Base-by-base conservation (phyloP, 352 stramenopile species). In the Globisporangium iwayamae region DNA sequence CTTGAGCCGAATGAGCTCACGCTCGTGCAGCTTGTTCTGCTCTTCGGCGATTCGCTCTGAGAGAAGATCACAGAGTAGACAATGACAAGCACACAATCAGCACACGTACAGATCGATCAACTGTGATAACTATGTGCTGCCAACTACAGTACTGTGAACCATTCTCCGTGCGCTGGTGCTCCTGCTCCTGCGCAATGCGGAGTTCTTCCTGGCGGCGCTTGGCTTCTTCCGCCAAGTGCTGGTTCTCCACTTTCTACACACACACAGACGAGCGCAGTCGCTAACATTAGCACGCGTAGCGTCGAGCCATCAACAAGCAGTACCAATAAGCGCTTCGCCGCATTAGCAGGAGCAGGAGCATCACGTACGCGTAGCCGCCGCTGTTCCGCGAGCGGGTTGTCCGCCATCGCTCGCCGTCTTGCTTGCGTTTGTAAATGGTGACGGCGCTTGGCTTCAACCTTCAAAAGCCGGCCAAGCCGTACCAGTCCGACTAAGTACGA, bases 181-280 rank as follows among this genome's bases (percentile, higher is more conserved):
- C 81, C 0, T 67, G 63, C 55, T 87, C 81, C 10, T 80, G 73
- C 30, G 80, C 68, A 5, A 64, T 47, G 20, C 56, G 68, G 1
- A 79, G 60, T 22, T 85, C 78, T 46, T 88, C 74, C 41, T 85
- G 78, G 0, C 73, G 73, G 25, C 75, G 60, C 11, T 71, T 68
- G 39, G 79, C 79, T 20, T 83, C 79, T 30, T 83, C 74, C 56
- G 89, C 78, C 51, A 92, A 66, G 10, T 70, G 81, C 65, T 90
- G 69, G 46, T 90, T 87, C 63, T 90, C 81, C 16, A 90, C 56
- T 86, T 90, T 90, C 83, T 92, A 67, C 48, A 30, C 18, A 39
- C 20, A 60, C 2, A 56, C 43, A 46, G 18, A 45, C 10, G 52
- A 56, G 66, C 52, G 67, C 10, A 28, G 36, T 41, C 25, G 25